Percentiles rank a stretch among this genome's conserved stretches.
Conservation (phyloP, 164 flowering plant genomes). For the Umbellularia californica region DNA sequence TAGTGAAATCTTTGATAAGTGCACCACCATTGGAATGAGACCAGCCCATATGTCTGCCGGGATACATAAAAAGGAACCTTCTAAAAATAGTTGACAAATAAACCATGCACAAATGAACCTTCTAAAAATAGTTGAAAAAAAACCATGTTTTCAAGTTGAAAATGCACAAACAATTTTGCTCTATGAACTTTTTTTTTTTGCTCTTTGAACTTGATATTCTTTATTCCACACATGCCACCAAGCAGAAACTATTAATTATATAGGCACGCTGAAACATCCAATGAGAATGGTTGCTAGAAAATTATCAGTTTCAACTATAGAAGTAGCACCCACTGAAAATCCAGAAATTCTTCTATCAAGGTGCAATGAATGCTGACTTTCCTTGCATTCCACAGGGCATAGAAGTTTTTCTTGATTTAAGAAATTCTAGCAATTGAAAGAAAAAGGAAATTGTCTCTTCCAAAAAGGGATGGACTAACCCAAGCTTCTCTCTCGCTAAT, state of each 20-base stretch:
- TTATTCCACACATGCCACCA: not conserved
- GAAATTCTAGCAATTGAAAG: not conserved
- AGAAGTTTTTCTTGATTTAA: not conserved
- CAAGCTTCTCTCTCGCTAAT: slow-evolving; percentile 89
- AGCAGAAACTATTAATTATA: not conserved
- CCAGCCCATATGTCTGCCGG: no score
- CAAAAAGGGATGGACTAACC: slow-evolving; percentile 40
- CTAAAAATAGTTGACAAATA: no score
- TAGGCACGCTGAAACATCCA: not conserved
- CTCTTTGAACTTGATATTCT: not conserved
- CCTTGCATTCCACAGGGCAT: not conserved
- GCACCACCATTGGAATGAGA: no score
- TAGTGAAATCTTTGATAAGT: no score
- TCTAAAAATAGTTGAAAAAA: no score
- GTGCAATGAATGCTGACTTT: not conserved
- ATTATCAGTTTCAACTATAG: not conserved
- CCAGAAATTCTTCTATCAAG: not conserved
- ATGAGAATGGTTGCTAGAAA: not conserved
- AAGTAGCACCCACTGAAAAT: not conserved
- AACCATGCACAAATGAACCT: no score
- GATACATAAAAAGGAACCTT: no score
- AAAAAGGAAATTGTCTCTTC: not conserved
- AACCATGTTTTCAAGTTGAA: no score
- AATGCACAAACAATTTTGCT: no score
- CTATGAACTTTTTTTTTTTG: not conserved